Percentiles rank a stretch among this genome's conserved stretches.
These are phyloP conservation scores for Backusella tarrabulga DNA, from an alignment of 192 early-diverging fungal genomes.

Conservation along the genomic window DNA sequence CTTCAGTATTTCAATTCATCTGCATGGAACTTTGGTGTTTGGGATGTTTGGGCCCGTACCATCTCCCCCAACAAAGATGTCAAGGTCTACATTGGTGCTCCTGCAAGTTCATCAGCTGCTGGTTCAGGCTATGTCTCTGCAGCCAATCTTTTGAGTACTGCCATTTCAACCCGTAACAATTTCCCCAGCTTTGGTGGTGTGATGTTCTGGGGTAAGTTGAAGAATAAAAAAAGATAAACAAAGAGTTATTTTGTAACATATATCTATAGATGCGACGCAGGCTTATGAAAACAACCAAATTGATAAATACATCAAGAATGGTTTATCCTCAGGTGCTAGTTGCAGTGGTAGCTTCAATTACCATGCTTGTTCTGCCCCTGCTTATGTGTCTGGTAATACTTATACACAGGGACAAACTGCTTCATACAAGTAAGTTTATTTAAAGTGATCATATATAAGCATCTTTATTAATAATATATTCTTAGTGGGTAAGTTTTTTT, in stretches of 20 bases:
- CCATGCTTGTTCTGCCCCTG: constrained; percentile 38
- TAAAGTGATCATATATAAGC: not conserved
- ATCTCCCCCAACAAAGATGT: constrained; percentile 55
- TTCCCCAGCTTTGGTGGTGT: constrained; percentile 56
- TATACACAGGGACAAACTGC: constrained; percentile 38
- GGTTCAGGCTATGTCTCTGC: constrained; percentile 51
- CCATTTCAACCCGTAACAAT: constrained; percentile 33
- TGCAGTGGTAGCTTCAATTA: constrained; percentile 19
- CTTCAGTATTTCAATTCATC: constrained; percentile 14
- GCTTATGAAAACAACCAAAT: constrained; percentile 25
- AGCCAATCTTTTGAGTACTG: constrained; percentile 35
- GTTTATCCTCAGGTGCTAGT: not conserved
- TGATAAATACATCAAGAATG: constrained; percentile 7
- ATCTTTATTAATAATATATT: not conserved
- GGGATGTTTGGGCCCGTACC: constrained; percentile 59
- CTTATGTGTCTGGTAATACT: constrained; percentile 29
- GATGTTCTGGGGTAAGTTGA: constrained; percentile 52
- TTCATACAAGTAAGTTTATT: constrained; percentile 34
- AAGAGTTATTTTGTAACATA: not conserved
- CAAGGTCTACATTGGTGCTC: constrained; percentile 60
- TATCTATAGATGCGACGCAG: constrained; percentile 32
- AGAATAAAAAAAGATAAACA: not conserved
- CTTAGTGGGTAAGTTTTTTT: constrained; percentile 1
- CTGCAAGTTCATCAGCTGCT: constrained; percentile 53
- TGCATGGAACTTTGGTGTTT: constrained; percentile 40